Conservation (phyloP, 805 yeast species). For the Kuraishia cidri region DNA sequence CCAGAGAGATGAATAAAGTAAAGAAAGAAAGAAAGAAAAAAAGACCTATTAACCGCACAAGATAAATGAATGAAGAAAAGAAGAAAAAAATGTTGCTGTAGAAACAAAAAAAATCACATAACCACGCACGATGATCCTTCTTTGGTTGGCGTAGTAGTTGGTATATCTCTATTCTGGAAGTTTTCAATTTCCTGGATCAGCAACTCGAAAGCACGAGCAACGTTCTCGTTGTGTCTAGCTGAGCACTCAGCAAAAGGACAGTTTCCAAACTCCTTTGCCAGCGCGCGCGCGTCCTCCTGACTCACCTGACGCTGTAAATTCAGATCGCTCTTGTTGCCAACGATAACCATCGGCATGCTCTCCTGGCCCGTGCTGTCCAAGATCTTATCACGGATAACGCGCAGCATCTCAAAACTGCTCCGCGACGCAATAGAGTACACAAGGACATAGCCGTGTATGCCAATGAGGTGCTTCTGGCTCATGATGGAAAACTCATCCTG, state of each 20-base stretch:
- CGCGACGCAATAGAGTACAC: conserved; percentile 77
- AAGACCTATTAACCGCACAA: not conserved
- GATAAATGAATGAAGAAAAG: no score
- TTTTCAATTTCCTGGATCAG: conserved; percentile 55
- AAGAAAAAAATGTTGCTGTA: no score
- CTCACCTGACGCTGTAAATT: conserved; percentile 47
- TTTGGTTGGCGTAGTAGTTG: no score
- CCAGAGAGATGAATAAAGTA: not conserved
- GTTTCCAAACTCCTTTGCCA: conserved; percentile 30
- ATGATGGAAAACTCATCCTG: conserved; percentile 83
- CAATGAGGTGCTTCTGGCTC: conserved; percentile 70
- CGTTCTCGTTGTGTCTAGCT: conserved; percentile 36
- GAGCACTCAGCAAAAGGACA: conserved; percentile 39
- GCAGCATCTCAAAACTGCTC: conserved; percentile 69
- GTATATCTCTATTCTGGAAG: no score
- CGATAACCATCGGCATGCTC: conserved; percentile 35
- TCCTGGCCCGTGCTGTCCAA: conserved; percentile 53
- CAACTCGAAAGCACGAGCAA: conserved; percentile 45
- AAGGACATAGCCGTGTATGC: conserved; percentile 75
- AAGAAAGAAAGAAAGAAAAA: not conserved
- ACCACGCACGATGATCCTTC: no score
- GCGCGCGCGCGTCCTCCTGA: conserved; percentile 36
- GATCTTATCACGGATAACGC: conserved; percentile 75
- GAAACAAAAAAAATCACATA: no score
- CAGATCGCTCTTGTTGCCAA: conserved; percentile 48